phyloP scores from a whole-genome alignment of 352 stramenopile genomes.

The Saprolegnia parasitica region DNA sequence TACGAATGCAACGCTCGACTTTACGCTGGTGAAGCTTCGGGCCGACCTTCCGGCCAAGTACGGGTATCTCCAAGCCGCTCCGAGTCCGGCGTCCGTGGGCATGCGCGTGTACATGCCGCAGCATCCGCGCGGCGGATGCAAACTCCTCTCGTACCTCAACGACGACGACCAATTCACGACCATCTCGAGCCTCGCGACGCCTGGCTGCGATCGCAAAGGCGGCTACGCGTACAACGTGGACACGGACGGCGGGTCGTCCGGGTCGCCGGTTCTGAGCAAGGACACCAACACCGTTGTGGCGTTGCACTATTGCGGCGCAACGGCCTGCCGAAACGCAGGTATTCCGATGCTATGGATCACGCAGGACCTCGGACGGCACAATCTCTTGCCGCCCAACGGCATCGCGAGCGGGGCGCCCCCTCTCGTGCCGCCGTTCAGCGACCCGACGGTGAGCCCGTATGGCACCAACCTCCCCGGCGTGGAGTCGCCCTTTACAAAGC shows the following conservation, averaged over 20 bases:
- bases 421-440: conserved; percentile 43
- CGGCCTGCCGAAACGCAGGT: conserved; percentile 52
- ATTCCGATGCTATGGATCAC: conserved; percentile 47
- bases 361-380: conserved; percentile 35
- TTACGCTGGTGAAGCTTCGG: conserved; percentile 51
- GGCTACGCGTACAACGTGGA: conserved; percentile 60
- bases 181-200: conserved; percentile 35
- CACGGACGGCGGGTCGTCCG: conserved; percentile 57
- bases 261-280: conserved; percentile 50
- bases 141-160: conserved; percentile 47
- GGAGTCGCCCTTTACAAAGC: conserved; percentile 29
- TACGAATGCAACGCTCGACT: conserved; percentile 50
- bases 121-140: conserved; percentile 44
- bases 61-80: conserved; percentile 52
- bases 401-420: conserved; percentile 33
- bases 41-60: conserved; percentile 43
- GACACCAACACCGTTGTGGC: conserved; percentile 54
- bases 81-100: conserved; percentile 32
- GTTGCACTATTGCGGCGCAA: conserved; percentile 59
- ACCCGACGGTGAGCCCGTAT: conserved; percentile 26
- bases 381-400: conserved; percentile 33
- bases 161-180: conserved; percentile 38
- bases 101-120: conserved; percentile 55
- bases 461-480: conserved; percentile 18
- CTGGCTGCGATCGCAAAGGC: conserved; percentile 36